Conservation (phyloP, 768 basidiomycete species). For the Suillus subaureus region DNA sequence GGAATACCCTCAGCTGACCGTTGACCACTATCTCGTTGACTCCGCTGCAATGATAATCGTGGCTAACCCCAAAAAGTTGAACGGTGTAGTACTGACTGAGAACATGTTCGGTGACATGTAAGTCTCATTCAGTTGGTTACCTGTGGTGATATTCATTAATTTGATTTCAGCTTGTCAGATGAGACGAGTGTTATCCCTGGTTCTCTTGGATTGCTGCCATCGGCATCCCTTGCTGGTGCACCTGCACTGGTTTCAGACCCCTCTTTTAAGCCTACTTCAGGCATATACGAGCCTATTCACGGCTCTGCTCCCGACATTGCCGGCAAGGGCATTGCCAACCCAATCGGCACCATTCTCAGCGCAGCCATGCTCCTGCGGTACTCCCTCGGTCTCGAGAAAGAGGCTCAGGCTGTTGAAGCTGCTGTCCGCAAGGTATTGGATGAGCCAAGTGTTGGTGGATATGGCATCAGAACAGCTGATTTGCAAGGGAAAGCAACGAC, state of each 20-base stretch:
- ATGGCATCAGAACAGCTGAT: conserved; percentile 82
- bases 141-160: not conserved
- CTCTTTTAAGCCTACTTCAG: conserved; percentile 75
- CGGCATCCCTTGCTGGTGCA: conserved; percentile 93
- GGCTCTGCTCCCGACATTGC: conserved; percentile 96
- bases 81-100: conserved; percentile 94
- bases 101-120: conserved; percentile 98
- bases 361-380: conserved; percentile 93
- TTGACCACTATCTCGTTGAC: conserved; percentile 94
- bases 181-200: conserved; percentile 97
- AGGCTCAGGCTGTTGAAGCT: conserved; percentile 83
- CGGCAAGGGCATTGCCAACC: conserved; percentile 92
- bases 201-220: conserved; percentile 93
- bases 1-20: conserved; percentile 85
- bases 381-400: conserved; percentile 85
- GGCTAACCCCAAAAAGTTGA: conserved; percentile 84
- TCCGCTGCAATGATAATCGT: conserved; percentile 97
- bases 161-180: conserved; percentile 77
- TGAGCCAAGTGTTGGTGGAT: conserved; percentile 63
- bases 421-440: conserved; percentile 94
- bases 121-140: conserved; percentile 30
- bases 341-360: conserved; percentile 93
- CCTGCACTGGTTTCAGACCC: conserved; percentile 56
- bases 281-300: conserved; percentile 97
- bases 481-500: conserved; percentile 81